These are phyloP conservation scores for Teunomyces atbi DNA, from an alignment of 805 yeast species.

Conservation along the genomic window DNA sequence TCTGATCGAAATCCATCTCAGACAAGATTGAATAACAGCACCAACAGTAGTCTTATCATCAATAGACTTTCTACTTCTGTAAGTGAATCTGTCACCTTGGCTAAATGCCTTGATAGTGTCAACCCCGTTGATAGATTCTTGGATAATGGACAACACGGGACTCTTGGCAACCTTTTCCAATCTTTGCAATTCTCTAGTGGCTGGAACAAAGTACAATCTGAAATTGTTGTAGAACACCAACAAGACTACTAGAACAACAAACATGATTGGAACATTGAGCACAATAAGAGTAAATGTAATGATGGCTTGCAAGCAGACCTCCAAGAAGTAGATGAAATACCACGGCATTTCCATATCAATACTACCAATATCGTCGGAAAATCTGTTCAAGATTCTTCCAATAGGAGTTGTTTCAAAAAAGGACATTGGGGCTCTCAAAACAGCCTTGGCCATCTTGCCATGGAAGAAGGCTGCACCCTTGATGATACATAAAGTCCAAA, in stretches of 20 bases:
- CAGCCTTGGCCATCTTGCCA: constrained; percentile 52
- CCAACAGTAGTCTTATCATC: constrained; percentile 46
- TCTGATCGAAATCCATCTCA: constrained; percentile 66
- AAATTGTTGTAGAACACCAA: constrained; percentile 62
- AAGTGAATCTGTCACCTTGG: constrained; percentile 63
- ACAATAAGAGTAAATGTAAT: constrained; percentile 55
- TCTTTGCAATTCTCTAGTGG: constrained; percentile 78
- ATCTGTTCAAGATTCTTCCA: constrained; percentile 65
- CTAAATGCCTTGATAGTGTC: constrained; percentile 75
- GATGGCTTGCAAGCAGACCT: constrained; percentile 41
- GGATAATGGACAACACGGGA: constrained; percentile 80
- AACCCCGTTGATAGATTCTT: constrained; percentile 76
- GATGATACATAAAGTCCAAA: constrained; percentile 55
- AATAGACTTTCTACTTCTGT: constrained; percentile 49
- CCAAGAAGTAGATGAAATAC: constrained; percentile 48
- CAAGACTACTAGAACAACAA: constrained; percentile 46
- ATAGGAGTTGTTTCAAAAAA: constrained; percentile 70
- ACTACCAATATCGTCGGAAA: constrained; percentile 59
- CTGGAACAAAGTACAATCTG: constrained; percentile 64
- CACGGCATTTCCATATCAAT: constrained; percentile 59
- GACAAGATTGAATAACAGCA: constrained; percentile 40
- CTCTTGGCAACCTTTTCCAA: constrained; percentile 65
- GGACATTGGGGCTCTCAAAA: constrained; percentile 59
- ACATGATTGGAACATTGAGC: constrained; percentile 52
- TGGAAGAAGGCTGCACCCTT: constrained; percentile 57